A percentile compares a stretch with the other conserved stretches of the same genome.
Conservation (phyloP, 2,329 filamentous ascomycete species). For the Aspergillus bombycis region DNA sequence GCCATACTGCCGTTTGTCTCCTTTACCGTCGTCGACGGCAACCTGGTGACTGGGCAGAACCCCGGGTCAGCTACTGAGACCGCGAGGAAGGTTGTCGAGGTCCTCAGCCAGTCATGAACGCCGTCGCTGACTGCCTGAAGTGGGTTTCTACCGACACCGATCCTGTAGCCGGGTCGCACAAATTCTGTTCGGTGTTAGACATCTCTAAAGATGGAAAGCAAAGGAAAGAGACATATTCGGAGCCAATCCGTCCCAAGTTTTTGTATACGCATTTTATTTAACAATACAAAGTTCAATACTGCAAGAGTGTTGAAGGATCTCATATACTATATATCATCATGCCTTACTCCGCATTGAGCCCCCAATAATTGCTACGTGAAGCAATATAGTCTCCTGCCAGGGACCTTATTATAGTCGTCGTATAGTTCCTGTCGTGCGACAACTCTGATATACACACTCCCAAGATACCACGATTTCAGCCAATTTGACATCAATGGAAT, state of each 20-base stretch:
- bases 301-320: background rate
- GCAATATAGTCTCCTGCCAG: background rate
- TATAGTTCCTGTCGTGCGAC: background rate
- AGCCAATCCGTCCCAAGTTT: background rate
- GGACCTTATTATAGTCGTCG: background rate
- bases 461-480: background rate
- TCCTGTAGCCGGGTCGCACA: background rate
- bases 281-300: background rate
- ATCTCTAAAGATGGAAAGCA: background rate
- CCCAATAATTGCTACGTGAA: background rate
- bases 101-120: background rate
- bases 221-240: background rate
- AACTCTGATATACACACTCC: background rate
- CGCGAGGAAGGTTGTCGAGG: background rate
- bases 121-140: too few species aligned
- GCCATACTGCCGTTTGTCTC: background rate
- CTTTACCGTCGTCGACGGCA: background rate
- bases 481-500: background rate
- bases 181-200: background rate
- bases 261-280: background rate
- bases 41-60: background rate
- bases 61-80: background rate
- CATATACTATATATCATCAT: background rate
- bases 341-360: background rate
- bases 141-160: too few species aligned